Conservation (phyloP, 306 rosid species). For the Hippophae rhamnoides region DNA sequence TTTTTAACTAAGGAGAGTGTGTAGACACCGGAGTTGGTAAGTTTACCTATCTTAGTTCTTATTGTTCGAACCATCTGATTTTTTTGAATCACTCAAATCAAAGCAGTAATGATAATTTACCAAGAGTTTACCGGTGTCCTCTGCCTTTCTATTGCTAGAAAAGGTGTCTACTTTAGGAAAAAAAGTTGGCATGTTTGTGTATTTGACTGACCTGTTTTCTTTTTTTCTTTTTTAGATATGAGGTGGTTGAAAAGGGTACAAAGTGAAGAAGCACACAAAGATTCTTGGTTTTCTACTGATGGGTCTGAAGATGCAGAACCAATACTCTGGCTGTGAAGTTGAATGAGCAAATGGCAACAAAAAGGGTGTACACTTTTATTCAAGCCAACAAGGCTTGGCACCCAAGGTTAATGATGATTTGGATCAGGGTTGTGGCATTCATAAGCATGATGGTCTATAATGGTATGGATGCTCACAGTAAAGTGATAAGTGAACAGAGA, state of each 20-base stretch:
- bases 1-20: slow-evolving; percentile 20
- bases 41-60: slow-evolving; percentile 21
- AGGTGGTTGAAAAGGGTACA: slow-evolving; percentile 22
- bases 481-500: slow-evolving; percentile 88
- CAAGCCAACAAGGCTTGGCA: slow-evolving; percentile 71
- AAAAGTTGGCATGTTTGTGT: slow-evolving; percentile 29
- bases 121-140: slow-evolving; percentile 24
- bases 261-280: slow-evolving; percentile 19
- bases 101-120: slow-evolving; percentile 44
- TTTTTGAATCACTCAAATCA: slow-evolving; percentile 54
- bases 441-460: slow-evolving; percentile 40
- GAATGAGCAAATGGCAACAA: slow-evolving; percentile 64
- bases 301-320: slow-evolving; percentile 49
- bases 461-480: slow-evolving; percentile 66
- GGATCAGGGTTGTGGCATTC: slow-evolving; percentile 50
- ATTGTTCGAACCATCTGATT: slow-evolving; percentile 29
- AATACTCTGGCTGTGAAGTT: slow-evolving; percentile 49
- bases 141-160: slow-evolving; percentile 18
- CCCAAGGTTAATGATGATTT: slow-evolving; percentile 46
- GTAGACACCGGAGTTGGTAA: slow-evolving; percentile 9
- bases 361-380: slow-evolving; percentile 62
- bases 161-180: slow-evolving; percentile 24
- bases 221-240: slow-evolving; percentile 28
- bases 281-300: slow-evolving; percentile 23
- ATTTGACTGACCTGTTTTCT: slow-evolving; percentile 15